phyloP scores from a whole-genome alignment of 495 filamentous ascomycete genomes.

The Hyaloscypha variabilis region DNA sequence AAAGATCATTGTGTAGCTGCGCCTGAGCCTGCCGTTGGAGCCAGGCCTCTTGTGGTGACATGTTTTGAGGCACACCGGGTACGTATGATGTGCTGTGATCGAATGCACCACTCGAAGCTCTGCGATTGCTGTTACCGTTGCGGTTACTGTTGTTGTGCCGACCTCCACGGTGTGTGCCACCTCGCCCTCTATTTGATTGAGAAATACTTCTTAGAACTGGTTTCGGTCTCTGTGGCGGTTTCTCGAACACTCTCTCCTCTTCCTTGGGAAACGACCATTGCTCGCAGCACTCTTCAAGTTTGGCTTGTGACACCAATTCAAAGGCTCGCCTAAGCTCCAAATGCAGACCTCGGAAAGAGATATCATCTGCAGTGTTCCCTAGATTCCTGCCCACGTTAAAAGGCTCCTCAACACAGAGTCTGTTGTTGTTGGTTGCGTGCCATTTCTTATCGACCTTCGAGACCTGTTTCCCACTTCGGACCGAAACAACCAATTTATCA shows the following conservation, averaged over 20 bases:
- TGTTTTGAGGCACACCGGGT: constrained; percentile 24
- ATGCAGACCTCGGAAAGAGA: constrained; percentile 88
- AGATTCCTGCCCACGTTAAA: constrained; percentile 94
- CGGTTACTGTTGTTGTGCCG: constrained; percentile 33
- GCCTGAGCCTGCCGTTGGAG: constrained; percentile 42
- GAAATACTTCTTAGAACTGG: constrained; percentile 54
- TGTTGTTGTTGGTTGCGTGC: constrained; percentile 74
- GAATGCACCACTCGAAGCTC: constrained; percentile 42
- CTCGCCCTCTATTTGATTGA: constrained; percentile 52
- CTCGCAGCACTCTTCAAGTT: constrained; percentile 79
- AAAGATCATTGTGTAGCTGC: constrained; percentile 46
- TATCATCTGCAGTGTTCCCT: constrained; percentile 95
- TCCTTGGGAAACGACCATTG: constrained; percentile 84
- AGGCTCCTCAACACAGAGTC: constrained; percentile 93
- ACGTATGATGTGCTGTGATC: constrained; percentile 31
- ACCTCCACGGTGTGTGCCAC: constrained; percentile 61
- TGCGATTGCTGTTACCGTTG: constrained; percentile 42
- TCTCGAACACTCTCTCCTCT: constrained; percentile 76
- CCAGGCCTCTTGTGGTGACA: constrained; percentile 45
- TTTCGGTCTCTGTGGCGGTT: constrained; percentile 56
- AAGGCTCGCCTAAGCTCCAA: constrained; percentile 88
- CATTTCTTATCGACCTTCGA: constrained; percentile 86
- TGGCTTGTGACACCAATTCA: constrained; percentile 71
- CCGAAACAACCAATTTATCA: constrained; percentile 79
- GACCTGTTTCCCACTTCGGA: constrained; percentile 81